Conservation (phyloP, 2,329 filamentous ascomycete genomes). For the Alternaria gaisen region DNA sequence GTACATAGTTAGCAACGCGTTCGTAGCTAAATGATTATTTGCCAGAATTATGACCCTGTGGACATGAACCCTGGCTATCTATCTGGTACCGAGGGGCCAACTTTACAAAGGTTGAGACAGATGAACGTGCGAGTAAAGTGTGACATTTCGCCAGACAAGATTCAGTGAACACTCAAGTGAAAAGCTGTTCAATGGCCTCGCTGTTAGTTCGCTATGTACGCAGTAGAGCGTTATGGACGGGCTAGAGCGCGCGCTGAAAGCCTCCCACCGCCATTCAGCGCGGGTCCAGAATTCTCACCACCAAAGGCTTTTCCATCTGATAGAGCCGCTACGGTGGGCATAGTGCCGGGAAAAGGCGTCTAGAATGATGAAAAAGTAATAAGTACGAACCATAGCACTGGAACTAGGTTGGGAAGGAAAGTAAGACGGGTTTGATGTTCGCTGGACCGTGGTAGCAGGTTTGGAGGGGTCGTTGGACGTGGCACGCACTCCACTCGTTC, state of each 20-base stretch:
- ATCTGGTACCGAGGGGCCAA: neutral
- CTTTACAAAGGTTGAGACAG: conserved; percentile 1
- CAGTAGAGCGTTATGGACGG: neutral
- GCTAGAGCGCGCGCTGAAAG: neutral
- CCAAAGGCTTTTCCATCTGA: conserved; percentile 11
- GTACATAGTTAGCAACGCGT: conserved; percentile 12
- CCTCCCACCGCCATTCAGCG: neutral
- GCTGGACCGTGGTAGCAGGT: conserved; percentile 22
- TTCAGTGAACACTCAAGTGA: neutral
- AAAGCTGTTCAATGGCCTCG: neutral
- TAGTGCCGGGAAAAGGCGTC: neutral
- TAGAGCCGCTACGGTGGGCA: neutral
- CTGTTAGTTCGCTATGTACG: neutral
- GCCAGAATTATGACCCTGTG: neutral
- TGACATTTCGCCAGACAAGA: neutral
- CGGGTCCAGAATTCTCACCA: conserved; percentile 16
- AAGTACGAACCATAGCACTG: neutral
- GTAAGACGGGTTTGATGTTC: conserved; percentile 21
- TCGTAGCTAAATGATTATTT: conserved; percentile 6
- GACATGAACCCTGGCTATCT: neutral
- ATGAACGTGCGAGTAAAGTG: neutral
- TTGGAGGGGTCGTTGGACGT: conserved; percentile 32
- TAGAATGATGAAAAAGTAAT: neutral
- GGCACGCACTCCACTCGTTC: conserved; percentile 34
- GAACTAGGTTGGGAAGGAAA: neutral